Conservation (phyloP, 169 alveolate genomes). For the Cyclospora cayetanensis region DNA sequence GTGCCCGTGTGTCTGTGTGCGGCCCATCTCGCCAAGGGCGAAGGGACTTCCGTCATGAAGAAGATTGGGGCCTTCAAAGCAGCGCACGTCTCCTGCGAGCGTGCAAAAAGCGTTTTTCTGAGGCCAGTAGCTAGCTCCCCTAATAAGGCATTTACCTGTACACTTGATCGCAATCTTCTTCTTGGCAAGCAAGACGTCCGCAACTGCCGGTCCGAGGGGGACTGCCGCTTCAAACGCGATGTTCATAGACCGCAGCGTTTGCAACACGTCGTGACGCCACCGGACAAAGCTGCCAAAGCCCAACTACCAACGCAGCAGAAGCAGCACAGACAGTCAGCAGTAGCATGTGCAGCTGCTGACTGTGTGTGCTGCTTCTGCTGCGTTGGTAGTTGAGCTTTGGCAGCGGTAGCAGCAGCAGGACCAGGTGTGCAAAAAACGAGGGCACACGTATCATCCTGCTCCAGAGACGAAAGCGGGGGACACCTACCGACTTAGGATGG, state of each 20-base stretch:
- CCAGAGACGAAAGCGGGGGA: not conserved
- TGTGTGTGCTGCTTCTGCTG: not conserved
- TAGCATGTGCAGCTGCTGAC: not conserved
- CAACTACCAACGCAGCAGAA: not conserved
- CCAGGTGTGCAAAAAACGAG: not conserved
- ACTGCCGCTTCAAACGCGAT: not conserved
- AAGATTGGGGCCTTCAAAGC: not conserved
- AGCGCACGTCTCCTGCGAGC: not conserved
- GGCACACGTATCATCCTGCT: not conserved
- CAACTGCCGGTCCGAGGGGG: not conserved
- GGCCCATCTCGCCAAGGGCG: no score
- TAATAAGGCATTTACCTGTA: not conserved
- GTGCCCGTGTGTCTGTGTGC: no score
- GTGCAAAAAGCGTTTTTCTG: not conserved
- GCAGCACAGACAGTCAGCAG: not conserved
- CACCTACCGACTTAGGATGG: not conserved
- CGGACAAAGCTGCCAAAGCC: not conserved
- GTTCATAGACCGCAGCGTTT: slow-evolving; percentile 6
- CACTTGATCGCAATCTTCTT: slow-evolving; percentile 22
- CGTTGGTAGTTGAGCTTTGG: not conserved
- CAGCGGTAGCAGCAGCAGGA: not conserved
- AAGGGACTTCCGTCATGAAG: not conserved
- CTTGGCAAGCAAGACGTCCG: slow-evolving; percentile 13
- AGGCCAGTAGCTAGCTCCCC: no score
- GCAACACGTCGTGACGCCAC: slow-evolving; percentile 33